Base-by-base conservation (phyloP, 177 flowering plant genomes). In the Vitis hybrid region DNA sequence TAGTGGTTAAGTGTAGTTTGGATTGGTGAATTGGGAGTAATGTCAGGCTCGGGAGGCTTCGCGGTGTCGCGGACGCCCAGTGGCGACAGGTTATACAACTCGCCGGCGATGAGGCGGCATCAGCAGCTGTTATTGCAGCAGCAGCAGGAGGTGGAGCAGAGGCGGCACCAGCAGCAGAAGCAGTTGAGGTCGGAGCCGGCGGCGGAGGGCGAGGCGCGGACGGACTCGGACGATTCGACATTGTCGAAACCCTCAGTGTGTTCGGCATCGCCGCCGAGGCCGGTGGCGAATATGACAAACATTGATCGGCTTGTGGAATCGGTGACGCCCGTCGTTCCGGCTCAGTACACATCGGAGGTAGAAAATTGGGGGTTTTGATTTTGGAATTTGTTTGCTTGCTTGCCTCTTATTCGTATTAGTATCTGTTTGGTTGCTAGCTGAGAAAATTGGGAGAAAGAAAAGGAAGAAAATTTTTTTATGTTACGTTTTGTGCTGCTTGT, bases 271-370 rank as follows among this genome's bases (percentile, higher is more conserved):
- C 64, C 78, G 19, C 61, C 71, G 56, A 63, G 70, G 19, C 48
- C 64, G 56, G 68, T 45, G 56, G 5, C 56, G 17, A 49, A 71
- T 66, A 69, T 74, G 54, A 81, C 84, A 2, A 87, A 86, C 71
- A 79, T 90, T 77, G 92, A 87, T 75, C 85, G 89, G 56, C 72
- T 90, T 55, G 62, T 90, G 67, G 82, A 86, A 10, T 82, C 88
- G 10, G 83, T 82, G 66, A 81, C 90, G 61, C 91, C 90, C 0
- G 45, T 67, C 21, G 87, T 90, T 62, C 78, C 79, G 3, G 85
- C 84, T 11, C 85, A 74, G 72, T 67, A 55, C 65, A 74, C 74
- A 40, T 63, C 85, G 12, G 80, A 81, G 91, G 92, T 84, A 74
- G 23, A 12, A 60, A 68, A 51, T 34, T 65, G 14, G 56, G 64